Conservation (phyloP, 441 rosid species). For the Kokia cookei region DNA sequence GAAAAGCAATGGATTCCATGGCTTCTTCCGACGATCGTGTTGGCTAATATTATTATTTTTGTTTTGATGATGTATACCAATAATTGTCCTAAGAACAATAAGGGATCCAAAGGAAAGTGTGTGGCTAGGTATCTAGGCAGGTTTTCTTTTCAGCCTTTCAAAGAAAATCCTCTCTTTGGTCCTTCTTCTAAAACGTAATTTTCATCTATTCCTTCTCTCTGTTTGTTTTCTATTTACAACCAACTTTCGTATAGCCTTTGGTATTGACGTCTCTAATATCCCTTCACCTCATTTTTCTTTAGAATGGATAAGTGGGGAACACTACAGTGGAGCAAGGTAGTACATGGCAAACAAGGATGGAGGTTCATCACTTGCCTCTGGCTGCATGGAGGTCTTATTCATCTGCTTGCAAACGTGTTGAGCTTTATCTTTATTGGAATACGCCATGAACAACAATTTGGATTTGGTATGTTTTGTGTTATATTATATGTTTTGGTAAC, state of each 20-base stretch:
- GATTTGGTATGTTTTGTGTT: constrained; percentile 52
- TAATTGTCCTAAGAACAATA: constrained; percentile 65
- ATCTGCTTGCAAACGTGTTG: constrained; percentile 69
- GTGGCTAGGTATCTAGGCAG: constrained; percentile 70
- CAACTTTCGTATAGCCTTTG: not conserved
- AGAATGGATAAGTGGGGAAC: constrained; percentile 88
- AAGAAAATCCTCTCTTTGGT: constrained; percentile 88
- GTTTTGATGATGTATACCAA: constrained; percentile 70
- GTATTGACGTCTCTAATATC: not conserved
- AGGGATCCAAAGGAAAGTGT: constrained; percentile 40
- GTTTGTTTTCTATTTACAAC: not conserved
- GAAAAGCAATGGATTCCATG: constrained; percentile 79
- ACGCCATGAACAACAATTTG: constrained; percentile 86
- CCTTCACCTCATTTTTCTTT: constrained; percentile 7
- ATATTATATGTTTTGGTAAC: not conserved
- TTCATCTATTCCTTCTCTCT: not conserved
- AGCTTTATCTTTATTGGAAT: constrained; percentile 66
- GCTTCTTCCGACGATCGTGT: constrained; percentile 73
- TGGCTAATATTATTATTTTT: constrained; percentile 60
- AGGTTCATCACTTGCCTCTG: constrained; percentile 72
- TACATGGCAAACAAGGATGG: constrained; percentile 71
- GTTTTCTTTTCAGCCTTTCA: constrained; percentile 77
- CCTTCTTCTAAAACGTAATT: constrained; percentile 85
- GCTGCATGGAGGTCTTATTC: constrained; percentile 87
- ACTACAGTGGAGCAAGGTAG: constrained; percentile 66